Evolutionary conservation across 306 rosid species (phyloP).

Genomic region (Vachellia pachyceras): DNA sequence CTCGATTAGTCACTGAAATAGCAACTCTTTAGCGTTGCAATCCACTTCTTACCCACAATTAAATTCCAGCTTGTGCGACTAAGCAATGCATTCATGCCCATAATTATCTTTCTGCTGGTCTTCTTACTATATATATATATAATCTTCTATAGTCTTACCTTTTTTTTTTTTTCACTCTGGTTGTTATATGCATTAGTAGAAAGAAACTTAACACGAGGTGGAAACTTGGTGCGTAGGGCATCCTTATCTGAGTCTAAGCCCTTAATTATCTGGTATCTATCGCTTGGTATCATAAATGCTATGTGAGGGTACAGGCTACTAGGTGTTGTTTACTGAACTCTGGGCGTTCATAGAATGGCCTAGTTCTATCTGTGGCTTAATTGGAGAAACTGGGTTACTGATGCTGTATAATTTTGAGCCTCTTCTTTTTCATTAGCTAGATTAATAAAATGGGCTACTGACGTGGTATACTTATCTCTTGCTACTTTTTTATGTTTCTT

Average conservation of each 20-base stretch:
- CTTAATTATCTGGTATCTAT: background rate
- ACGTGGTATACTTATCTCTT: background rate
- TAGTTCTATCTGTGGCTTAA: background rate
- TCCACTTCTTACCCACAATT: background rate
- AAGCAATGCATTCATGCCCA: slow-evolving; percentile 1
- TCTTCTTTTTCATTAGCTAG: background rate
- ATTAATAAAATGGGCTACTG: background rate
- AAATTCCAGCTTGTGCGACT: background rate
- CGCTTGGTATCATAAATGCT: background rate
- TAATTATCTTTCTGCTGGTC: slow-evolving; percentile 1
- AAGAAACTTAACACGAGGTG: background rate
- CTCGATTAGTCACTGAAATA: background rate
- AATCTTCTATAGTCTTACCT: background rate
- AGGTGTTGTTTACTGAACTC: background rate
- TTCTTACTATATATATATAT: background rate
- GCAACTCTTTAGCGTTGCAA: background rate
- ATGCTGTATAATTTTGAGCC: background rate
- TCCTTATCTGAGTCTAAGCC: background rate
- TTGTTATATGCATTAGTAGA: slow-evolving; percentile 16
- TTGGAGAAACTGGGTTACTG: background rate
- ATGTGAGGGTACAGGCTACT: background rate
- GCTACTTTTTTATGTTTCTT: background rate
- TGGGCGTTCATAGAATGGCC: background rate
- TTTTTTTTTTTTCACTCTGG: slow-evolving; percentile 14
- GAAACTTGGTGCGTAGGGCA: background rate